phyloP scores from a whole-genome alignment of 192 early-diverging fungal species.

The Kappamyces sp. region DNA sequence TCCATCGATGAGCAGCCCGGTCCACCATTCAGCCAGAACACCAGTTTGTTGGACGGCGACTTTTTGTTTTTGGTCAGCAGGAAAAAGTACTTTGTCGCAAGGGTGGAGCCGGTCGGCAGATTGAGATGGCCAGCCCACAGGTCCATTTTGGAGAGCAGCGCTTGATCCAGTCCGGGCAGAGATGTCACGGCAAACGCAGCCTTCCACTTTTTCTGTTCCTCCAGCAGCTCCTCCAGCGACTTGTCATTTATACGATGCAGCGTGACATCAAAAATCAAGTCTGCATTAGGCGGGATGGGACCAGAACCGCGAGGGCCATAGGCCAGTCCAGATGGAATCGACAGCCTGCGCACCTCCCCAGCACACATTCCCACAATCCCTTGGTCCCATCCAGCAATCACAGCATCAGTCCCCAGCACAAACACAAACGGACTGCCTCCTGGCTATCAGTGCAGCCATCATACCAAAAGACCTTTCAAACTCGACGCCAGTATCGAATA shows the following conservation, averaged over 20 bases:
- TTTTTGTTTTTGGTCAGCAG: neutral
- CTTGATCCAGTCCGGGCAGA: neutral
- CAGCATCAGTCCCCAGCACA: neutral
- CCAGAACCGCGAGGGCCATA: neutral
- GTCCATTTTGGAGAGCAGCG: slow-evolving; percentile 1
- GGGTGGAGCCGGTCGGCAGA: neutral
- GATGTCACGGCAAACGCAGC: no score
- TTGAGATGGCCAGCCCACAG: slow-evolving; percentile 2
- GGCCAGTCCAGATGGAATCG: neutral
- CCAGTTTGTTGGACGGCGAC: slow-evolving; percentile 9
- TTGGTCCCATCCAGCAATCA: neutral
- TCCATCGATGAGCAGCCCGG: slow-evolving; percentile 33
- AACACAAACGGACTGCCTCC: neutral
- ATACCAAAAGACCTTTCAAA: no score
- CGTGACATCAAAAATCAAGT: neutral
- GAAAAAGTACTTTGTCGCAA: slow-evolving; percentile 4
- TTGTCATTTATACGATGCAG: neutral
- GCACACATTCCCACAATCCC: neutral
- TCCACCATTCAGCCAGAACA: slow-evolving; percentile 12
- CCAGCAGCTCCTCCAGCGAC: no score
- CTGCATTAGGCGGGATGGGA: neutral
- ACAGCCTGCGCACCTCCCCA: neutral
- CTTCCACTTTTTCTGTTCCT: no score
- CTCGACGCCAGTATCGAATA: no score
- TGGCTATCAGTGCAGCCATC: no score